Evolutionary conservation across 1,284 basidiomycete species (phyloP), one percentile per base, ranked within the genome.

Genomic region (Chalciporus sp.): DNA sequence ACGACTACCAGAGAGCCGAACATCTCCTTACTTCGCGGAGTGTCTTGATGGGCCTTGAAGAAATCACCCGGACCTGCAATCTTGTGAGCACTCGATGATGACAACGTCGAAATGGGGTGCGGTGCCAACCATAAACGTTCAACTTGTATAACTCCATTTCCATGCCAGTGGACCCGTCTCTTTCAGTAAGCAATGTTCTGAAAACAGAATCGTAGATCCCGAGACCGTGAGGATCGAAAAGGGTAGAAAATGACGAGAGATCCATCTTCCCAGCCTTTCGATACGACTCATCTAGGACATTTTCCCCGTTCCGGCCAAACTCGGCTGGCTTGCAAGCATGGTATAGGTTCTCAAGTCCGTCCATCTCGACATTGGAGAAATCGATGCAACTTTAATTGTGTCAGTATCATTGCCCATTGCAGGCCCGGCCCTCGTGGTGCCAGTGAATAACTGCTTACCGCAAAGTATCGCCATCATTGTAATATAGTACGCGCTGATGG

Each of bases 101-200:
- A n/a, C n/a, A n/a, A n/a, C n/a, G 43, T 11, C 73, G 60, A 10
- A 7, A 7, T 6, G 28, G 28, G 10, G 28, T 10, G n/a, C n/a
- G n/a, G n/a, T 29, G 10, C 43, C 59, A 57, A 14, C 76, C 76
- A 14, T 76, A 76, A 43, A 72, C 61, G 33, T 79, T 74, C 14
- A 60, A 28, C 9, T 70, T 72, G 4, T 75, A 75, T 40, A 78
- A 61, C 16, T 76, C 62, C 31, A 76, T 49, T 2, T 76, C 72
- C 39, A 79, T 70, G 7, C 70, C 69, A 0, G 66, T 68, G 39
- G n/a, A n/a, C n/a, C 74, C n/a, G n/a, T n/a, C 66, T 62, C 73
- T 69, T 27, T 57, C 40, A 3, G 10, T 67, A 59, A 33, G 74
- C 69, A 10, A 69, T 68, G 50, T 72, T 62, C 45, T 59, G 40